Evolutionary conservation across 352 stramenopile species (phyloP).

Genomic region (Phytophthora cactorum): DNA sequence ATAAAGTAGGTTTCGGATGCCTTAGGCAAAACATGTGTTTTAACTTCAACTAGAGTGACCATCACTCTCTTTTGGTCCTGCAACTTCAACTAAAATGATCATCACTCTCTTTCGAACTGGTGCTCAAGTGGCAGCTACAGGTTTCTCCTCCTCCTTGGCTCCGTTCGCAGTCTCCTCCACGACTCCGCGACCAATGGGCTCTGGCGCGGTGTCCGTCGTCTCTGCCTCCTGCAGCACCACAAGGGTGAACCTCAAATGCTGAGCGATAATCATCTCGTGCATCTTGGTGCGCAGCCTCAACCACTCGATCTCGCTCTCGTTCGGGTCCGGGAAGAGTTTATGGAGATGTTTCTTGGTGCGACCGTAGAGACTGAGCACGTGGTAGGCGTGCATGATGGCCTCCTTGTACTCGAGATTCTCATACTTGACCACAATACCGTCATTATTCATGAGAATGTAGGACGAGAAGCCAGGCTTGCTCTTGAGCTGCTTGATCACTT

Average conservation of each 20-base stretch:
- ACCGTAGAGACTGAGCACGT: constrained; percentile 88
- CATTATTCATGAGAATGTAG: constrained; percentile 94
- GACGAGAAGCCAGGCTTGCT: constrained; percentile 88
- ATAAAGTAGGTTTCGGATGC: too few species aligned
- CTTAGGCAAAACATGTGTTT: neutral
- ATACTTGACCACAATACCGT: constrained; percentile 94
- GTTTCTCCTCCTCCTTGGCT: constrained; percentile 59
- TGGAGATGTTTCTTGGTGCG: constrained; percentile 86
- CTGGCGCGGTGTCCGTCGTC: constrained; percentile 30
- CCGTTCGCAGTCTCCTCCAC: constrained; percentile 45
- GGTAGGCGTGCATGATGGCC: constrained; percentile 92
- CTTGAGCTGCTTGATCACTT: constrained; percentile 93
- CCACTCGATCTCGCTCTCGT: constrained; percentile 91
- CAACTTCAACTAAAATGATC: constrained; percentile 26
- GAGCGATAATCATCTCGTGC: constrained; percentile 93
- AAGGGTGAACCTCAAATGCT: constrained; percentile 89
- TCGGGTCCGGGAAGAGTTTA: constrained; percentile 86
- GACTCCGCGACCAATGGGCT: constrained; percentile 26
- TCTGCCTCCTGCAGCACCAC: constrained; percentile 84
- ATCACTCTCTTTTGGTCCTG: neutral
- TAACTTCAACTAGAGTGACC: neutral
- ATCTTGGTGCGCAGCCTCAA: constrained; percentile 90
- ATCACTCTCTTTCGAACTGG: constrained; percentile 13
- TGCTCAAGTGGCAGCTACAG: constrained; percentile 39
- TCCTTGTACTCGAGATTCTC: constrained; percentile 92